A percentile compares a stretch with the other conserved stretches of the same genome.
Evolutionary conservation across 306 rosid genomes (phyloP).

Genomic region (Castanea crenata): DNA sequence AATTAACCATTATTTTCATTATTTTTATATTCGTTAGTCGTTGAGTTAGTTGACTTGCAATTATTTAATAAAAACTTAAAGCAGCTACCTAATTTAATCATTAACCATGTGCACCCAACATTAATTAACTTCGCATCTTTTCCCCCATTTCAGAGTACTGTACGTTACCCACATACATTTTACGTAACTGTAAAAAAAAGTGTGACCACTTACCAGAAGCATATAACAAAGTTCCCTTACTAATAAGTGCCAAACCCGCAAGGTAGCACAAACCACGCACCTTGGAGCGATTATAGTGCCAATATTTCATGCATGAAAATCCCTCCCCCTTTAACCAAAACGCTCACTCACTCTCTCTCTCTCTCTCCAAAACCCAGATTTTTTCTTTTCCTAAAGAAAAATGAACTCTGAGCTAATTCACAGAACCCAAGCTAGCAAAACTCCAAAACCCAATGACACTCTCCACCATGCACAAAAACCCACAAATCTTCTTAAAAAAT

Average conservation of each 20-base stretch:
- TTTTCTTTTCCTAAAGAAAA: background rate
- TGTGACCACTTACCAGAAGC: background rate
- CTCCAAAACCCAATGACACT: background rate
- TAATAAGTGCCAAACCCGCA: background rate
- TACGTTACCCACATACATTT: background rate
- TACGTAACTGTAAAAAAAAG: background rate
- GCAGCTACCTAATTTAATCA: background rate
- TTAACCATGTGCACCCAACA: too few species aligned
- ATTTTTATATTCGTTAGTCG: background rate
- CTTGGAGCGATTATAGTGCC: slow-evolving; percentile 57
- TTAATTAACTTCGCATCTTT: too few species aligned
- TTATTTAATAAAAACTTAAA: background rate
- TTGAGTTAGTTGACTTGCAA: background rate
- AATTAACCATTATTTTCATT: background rate
- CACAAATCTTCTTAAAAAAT: background rate
- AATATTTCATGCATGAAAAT: slow-evolving; percentile 56
- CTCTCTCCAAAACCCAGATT: background rate
- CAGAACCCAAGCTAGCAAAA: slow-evolving; percentile 29
- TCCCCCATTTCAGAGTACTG: too few species aligned
- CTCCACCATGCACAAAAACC: background rate
- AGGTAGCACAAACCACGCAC: slow-evolving; percentile 2
- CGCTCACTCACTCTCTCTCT: background rate
- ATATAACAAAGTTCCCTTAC: background rate
- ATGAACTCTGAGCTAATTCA: slow-evolving; percentile 49
- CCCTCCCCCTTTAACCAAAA: slow-evolving; percentile 8